Evolutionary conservation across 495 filamentous ascomycete species (phyloP), one percentile per base, ranked within the genome.

Genomic region (Parmelia sp.): DNA sequence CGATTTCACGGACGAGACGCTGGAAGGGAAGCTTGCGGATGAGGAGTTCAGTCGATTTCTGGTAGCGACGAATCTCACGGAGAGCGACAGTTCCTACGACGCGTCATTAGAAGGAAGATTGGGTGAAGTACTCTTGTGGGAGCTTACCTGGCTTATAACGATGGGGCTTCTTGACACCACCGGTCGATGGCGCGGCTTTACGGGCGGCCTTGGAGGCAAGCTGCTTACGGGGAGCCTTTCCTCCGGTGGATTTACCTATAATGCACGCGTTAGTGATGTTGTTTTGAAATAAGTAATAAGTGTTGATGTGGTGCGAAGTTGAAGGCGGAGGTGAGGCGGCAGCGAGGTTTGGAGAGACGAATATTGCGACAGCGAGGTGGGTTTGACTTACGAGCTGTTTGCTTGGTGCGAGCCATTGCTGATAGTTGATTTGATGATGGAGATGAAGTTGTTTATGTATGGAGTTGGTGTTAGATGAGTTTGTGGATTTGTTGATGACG

Each of bases 21-120:
- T 99, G 94, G 90, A 99, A 99, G 76, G 94, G 94, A 72, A 99
- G 91, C 91, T 99, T 99, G 87, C 94, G 94, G 87, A 99, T 99
- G 73, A 99, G 80, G 66, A 99, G 93, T 90, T 99, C 94, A 74
- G 94, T 99, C 71, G 92, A 96, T 87, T 99, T 99, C 87, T 99
- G 94, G 88, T 99, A 99, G 76, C 94, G 94, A 92, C 94, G 95
- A 78, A 99, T 99, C 85, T 99, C 94, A 93, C 94, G 94, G 73
- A 99, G 94, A 92, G 94, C 94, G 89, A 99, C 94, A 83, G 94
- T 99, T 84, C 86, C 86, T 86, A 55, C 5, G 35, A 70, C 64
- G 33, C 35, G 40, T 27, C 67, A 66, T 80, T 75, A 84, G 76
- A 40, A 68, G 67, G 58, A 57, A 47, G 47, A 59, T 23, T 33